Base-by-base conservation (phyloP, 148 eudicot genomes). In the Tetragonia tetragonoides region DNA sequence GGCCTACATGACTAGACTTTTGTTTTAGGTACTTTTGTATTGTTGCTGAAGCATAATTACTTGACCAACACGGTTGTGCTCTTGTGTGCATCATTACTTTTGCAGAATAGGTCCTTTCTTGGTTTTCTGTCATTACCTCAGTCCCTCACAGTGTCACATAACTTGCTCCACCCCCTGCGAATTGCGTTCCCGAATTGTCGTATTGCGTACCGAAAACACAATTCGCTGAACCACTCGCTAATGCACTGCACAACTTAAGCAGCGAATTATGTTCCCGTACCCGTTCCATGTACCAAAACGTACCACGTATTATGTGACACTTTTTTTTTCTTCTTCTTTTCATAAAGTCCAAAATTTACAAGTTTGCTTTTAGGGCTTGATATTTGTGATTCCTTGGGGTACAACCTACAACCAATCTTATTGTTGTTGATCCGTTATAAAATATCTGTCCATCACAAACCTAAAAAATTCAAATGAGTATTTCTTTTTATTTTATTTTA, bases 1-100 rank as follows among this genome's bases (percentile, higher is more conserved):
- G 62, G 18, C 42, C 34, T 56, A 56, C 10, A 37, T 8, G 51
- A 41, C 34, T 17, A 73, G 28, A 73, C 40, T 28, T 34, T 6
- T 73, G 34, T 23, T 2, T 73, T 16, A 28, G 56, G 41, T 46
- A 10, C 39, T n/a, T n/a, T 56, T 54, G 66, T 41, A 67, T 57
- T 66, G 66, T 64, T 59, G 20, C 65, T 74, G 68, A 67, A 73
- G 66, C 40, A 16, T 39, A 59, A 49, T 47, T 40, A n/a, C 66
- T 68, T 9, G 56, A 39, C 41, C 66, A 59, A 68, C 38, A 41
- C 7, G 23, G 20, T 44, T 34, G 46, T 49, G 62, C 12, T 51
- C 24, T 47, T 47, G 7, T 70, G 28, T 34, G 8, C 49, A 34
- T 51, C 12, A 68, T 40, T 53, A 40, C 41, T 17, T 63, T 69